phyloP scores from a whole-genome alignment of 106 monocot species.

The Acorus calamus region DNA sequence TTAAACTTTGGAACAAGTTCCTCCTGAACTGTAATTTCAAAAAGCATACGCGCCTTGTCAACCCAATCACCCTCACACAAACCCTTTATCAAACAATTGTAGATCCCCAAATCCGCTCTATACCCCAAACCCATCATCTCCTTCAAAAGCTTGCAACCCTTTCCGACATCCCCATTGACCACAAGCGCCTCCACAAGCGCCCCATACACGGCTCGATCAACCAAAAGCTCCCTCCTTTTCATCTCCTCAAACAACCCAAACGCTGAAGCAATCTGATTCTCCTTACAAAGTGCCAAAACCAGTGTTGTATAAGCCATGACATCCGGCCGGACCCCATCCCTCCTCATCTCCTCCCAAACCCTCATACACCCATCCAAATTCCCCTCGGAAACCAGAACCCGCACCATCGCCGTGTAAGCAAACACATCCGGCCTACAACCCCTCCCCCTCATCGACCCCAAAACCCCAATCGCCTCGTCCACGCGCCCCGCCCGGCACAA shows the following conservation, averaged over 20 bases:
- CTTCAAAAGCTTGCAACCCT: constrained; percentile 51
- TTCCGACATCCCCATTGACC: constrained; percentile 26
- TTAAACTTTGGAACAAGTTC: constrained; percentile 40
- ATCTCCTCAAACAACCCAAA: constrained; percentile 47
- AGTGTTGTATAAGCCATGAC: constrained; percentile 71
- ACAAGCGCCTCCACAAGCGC: constrained; percentile 62
- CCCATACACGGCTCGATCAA: constrained; percentile 58
- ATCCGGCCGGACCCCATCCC: constrained; percentile 51
- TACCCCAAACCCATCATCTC: constrained; percentile 80
- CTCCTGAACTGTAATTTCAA: constrained; percentile 43
- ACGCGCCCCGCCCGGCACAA: constrained; percentile 41
- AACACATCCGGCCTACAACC: constrained; percentile 81
- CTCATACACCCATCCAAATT: constrained; percentile 65
- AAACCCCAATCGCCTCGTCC: constrained; percentile 34
- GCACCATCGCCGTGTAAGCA: constrained; percentile 79
- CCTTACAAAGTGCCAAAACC: constrained; percentile 44
- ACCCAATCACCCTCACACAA: constrained; percentile 35
- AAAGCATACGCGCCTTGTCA: constrained; percentile 68
- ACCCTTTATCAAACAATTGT: constrained; percentile 63
- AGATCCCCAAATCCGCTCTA: constrained; percentile 59
- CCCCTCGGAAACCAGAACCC: constrained; percentile 29
- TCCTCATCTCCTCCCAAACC: constrained; percentile 76
- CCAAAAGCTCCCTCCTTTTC: constrained; percentile 52
- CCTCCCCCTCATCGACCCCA: constrained; percentile 48
- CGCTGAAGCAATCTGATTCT: constrained; percentile 37